Evolutionary conservation across 345 rosid species (phyloP).

Genomic region (Gossypium mustelinum): DNA sequence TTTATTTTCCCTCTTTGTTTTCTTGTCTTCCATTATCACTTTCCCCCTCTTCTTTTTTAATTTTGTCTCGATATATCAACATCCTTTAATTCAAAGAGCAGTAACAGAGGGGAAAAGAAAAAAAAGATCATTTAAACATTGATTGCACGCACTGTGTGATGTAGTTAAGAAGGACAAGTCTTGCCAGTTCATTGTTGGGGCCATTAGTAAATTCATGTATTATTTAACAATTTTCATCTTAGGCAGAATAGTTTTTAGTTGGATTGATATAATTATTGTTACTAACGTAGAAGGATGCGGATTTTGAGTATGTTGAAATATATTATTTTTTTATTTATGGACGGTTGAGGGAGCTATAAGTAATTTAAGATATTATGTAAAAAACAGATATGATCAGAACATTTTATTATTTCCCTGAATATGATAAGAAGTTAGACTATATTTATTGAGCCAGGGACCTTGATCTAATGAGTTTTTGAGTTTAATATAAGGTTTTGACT

Average conservation of each 20-base stretch:
- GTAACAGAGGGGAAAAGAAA: too few relatives aligned
- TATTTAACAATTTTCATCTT: neutral
- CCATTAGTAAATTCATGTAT: neutral
- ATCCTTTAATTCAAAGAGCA: neutral
- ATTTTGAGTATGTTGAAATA: fast-evolving
- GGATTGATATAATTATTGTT: fast-evolving
- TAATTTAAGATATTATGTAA: too few relatives aligned
- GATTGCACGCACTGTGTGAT: neutral
- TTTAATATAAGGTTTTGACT: too few relatives aligned
- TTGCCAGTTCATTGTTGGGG: neutral
- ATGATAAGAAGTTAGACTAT: too few relatives aligned
- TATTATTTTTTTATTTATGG: fast-evolving
- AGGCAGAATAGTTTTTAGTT: fast-evolving
- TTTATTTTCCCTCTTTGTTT: neutral
- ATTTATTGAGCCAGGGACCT: too few relatives aligned
- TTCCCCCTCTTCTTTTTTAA: neutral
- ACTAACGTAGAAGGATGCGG: fast-evolving
- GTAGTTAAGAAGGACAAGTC: neutral
- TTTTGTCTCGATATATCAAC: neutral
- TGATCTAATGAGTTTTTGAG: too few relatives aligned
- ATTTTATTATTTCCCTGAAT: too few relatives aligned
- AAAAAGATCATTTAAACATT: neutral
- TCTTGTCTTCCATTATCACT: neutral
- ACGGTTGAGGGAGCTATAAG: fast-evolving
- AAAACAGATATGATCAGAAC: fast-evolving